Evolutionary conservation across 83 land plant genomes (phyloP).

Genomic region (Thuja plicata): DNA sequence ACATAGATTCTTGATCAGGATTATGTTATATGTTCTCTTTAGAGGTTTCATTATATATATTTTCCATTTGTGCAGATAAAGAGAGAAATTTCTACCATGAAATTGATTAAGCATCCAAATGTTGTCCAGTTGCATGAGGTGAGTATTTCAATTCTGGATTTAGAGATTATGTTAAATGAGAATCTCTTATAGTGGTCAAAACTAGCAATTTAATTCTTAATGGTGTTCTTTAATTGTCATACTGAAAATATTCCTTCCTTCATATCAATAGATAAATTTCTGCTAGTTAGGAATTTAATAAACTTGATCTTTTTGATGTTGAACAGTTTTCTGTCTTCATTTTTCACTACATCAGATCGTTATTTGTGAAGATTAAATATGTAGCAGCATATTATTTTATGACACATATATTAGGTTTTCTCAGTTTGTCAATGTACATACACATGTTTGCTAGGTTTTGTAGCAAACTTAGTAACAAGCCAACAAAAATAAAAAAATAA

Average conservation of each 20-base stretch:
- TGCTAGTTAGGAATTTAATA: neutral
- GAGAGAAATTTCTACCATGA: slow-evolving; percentile 58
- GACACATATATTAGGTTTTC: neutral
- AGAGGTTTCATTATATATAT: neutral
- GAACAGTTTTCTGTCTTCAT: neutral
- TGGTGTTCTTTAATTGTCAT: neutral
- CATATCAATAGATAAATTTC: neutral
- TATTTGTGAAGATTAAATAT: neutral
- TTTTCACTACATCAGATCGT: neutral
- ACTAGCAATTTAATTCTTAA: neutral
- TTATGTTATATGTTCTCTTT: neutral
- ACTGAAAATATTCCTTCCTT: neutral
- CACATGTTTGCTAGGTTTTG: neutral
- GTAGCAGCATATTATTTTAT: neutral
- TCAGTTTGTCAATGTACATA: neutral
- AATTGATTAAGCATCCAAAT: slow-evolving; percentile 55
- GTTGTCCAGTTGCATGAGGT: slow-evolving; percentile 52
- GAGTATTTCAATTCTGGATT: neutral
- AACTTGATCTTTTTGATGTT: neutral
- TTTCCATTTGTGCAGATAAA: slow-evolving; percentile 31
- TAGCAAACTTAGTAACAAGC: too few species aligned
- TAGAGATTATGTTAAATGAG: neutral
- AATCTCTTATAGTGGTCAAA: neutral
- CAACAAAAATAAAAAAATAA: too few species aligned
- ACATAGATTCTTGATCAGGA: neutral